Conservation (phyloP, 352 stramenopile species). For the Globisporangium canariense region DNA sequence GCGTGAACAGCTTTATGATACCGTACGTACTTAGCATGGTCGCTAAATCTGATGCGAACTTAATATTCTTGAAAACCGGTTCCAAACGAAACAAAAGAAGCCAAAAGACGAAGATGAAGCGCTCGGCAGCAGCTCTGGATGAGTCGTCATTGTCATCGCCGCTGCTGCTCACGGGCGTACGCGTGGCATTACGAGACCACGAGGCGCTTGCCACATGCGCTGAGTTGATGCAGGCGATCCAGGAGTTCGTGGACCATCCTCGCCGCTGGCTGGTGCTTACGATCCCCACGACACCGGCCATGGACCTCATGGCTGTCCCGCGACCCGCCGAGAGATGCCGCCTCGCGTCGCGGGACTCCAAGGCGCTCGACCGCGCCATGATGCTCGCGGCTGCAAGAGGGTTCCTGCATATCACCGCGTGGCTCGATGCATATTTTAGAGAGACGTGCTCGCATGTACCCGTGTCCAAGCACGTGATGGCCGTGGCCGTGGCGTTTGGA, state of each 20-base stretch:
- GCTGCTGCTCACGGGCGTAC: conserved; percentile 6
- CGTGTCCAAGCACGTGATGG: conserved; percentile 14
- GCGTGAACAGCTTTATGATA: too few species aligned
- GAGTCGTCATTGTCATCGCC: neutral
- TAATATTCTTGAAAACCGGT: too few species aligned
- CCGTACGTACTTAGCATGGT: too few species aligned
- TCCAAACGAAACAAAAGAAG: neutral
- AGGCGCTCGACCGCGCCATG: conserved; percentile 9
- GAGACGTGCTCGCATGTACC: neutral
- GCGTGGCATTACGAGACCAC: neutral
- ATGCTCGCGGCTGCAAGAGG: conserved; percentile 10
- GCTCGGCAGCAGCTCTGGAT: neutral
- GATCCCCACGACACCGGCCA: neutral
- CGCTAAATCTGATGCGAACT: too few species aligned
- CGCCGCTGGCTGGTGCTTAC: conserved; percentile 3
- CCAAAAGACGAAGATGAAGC: conserved; percentile 4
- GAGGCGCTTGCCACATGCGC: neutral
- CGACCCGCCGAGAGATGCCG: neutral
- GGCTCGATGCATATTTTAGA: conserved; percentile 8
- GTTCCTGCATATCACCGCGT: neutral
- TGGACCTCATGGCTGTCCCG: conserved; percentile 12
- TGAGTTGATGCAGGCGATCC: conserved; percentile 1
- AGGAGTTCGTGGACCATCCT: conserved; percentile 9
- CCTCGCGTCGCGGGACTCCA: neutral
- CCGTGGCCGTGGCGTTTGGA: conserved; percentile 3